These are phyloP conservation scores for Gamarada debralockiae DNA, from an alignment of 495 filamentous ascomycete species.

Conservation along the genomic window DNA sequence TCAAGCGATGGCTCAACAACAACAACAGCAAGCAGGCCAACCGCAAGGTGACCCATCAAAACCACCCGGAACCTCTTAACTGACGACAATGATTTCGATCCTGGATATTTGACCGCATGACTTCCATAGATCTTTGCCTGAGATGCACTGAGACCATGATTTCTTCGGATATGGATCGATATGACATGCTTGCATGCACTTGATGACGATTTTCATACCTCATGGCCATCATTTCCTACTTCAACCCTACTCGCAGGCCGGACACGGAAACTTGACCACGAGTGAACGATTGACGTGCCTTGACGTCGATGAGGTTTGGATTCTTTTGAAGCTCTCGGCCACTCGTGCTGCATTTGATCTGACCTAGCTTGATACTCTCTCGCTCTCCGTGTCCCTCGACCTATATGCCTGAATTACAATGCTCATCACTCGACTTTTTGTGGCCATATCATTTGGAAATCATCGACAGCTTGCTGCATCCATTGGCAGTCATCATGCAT, in stretches of 20 bases:
- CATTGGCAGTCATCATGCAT: too few relatives aligned
- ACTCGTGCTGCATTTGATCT: not conserved
- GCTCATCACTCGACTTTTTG: too few relatives aligned
- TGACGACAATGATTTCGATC: conserved; percentile 16
- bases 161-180: conserved; percentile 15
- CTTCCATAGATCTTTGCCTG: conserved; percentile 17
- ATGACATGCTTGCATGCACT: conserved; percentile 22
- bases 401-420: too few relatives aligned
- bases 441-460: too few relatives aligned
- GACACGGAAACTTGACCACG: not conserved
- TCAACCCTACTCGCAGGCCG: conserved; percentile 8
- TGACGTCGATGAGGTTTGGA: not conserved
- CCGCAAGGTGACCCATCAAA: conserved; percentile 22
- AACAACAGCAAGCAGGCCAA: conserved; percentile 20
- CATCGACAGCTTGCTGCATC: too few relatives aligned
- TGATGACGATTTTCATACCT: conserved; percentile 4
- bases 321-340: not conserved
- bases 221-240: conserved; percentile 16
- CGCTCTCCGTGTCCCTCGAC: not conserved
- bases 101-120: conserved; percentile 25
- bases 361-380: not conserved
- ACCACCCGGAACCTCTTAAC: conserved; percentile 29
- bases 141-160: conserved; percentile 27
- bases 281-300: conserved; percentile 17
- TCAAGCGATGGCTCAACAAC: conserved; percentile 47